Base-by-base conservation (phyloP, 2,329 filamentous ascomycete genomes). In the Diplodia sapinea region DNA sequence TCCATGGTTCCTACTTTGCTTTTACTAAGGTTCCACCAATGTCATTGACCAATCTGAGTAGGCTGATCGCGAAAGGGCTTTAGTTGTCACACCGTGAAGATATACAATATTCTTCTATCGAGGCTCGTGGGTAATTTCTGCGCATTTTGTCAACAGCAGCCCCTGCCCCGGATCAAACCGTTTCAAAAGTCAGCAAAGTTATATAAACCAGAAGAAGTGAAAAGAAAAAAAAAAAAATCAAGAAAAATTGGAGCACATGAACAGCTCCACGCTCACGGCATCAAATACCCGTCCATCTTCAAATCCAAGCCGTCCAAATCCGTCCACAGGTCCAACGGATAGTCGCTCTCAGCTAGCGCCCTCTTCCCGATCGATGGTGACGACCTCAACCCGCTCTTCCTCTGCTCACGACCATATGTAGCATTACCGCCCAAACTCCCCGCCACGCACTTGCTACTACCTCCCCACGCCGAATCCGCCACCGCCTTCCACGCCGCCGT, bases 401-500 rank as follows among this genome's bases (percentile, higher is more conserved):
- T 67, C 55, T 50, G 52, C n/a, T 38, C 57, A 31, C 68, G 72
- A 73, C 70, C 43, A 17, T 65, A 70, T 69, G 62, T 70, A 50
- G 50, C 23, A 68, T 72, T 26, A 69, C 73, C 36, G 0, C 33
- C 54, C 1, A 79, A 64, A 15, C 69, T 69, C 7, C 76, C 78
- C 20, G 76, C 77, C 50, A 79, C 54, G 66, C 78, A 79, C 67
- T 74, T 72, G 68, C 65, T 75, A 68, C 72, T 70, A 0, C 68
- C 72, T 7, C 74, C 76, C 75, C 76, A 79, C 8, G 77, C 70
- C 15, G 74, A 72, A 52, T 79, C 77, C 17, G 75, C 77, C 51
- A 73, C 77, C 11, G 80, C 79, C 65, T 80, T 81, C 88, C 88
- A 90, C 31, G 86, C 79, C 8, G 79, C 81, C 1, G 81, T 81